Evolutionary conservation across 2,329 filamentous ascomycete genomes (phyloP).

Genomic region (Paraphaeosphaeria minitans): DNA sequence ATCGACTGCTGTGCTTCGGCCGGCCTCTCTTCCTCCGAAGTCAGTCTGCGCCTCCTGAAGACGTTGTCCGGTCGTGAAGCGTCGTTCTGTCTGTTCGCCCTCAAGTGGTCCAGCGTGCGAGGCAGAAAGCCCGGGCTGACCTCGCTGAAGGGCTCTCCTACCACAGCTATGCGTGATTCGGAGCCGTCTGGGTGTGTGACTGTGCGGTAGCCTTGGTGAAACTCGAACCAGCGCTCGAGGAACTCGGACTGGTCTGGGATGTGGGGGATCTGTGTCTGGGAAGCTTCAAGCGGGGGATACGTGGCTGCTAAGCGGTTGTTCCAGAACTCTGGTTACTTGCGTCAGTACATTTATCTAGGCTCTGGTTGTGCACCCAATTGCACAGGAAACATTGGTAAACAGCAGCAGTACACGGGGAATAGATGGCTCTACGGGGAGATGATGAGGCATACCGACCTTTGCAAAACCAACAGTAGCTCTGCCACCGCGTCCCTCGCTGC

Average conservation of each 20-base stretch:
- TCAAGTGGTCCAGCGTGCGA: conserved; percentile 53
- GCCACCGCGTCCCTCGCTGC: conserved; percentile 54
- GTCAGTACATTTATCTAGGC: conserved; percentile 15
- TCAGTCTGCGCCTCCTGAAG: conserved; percentile 26
- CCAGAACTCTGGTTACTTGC: conserved; percentile 51
- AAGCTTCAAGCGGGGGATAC: conserved; percentile 48
- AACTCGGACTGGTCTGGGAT: conserved; percentile 55
- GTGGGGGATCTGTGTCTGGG: conserved; percentile 54
- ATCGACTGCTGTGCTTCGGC: conserved; percentile 34
- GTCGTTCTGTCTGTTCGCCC: conserved; percentile 38
- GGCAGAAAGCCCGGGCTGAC: conserved; percentile 55
- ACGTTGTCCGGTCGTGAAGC: conserved; percentile 37
- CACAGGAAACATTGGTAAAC: not conserved
- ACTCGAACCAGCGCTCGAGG: conserved; percentile 55
- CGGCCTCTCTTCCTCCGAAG: conserved; percentile 31
- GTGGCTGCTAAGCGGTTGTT: conserved; percentile 51
- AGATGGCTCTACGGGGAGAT: not conserved
- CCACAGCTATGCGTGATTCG: conserved; percentile 52
- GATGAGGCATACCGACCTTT: conserved; percentile 43
- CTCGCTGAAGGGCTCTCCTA: conserved; percentile 54
- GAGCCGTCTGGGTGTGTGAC: conserved; percentile 48
- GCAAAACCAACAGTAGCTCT: conserved; percentile 59
- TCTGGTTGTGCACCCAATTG: not conserved
- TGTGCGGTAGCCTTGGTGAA: conserved; percentile 53
- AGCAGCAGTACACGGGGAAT: not conserved